Evolutionary conservation across 352 stramenopile genomes (phyloP).

Genomic region (Globisporangium irregulare): DNA sequence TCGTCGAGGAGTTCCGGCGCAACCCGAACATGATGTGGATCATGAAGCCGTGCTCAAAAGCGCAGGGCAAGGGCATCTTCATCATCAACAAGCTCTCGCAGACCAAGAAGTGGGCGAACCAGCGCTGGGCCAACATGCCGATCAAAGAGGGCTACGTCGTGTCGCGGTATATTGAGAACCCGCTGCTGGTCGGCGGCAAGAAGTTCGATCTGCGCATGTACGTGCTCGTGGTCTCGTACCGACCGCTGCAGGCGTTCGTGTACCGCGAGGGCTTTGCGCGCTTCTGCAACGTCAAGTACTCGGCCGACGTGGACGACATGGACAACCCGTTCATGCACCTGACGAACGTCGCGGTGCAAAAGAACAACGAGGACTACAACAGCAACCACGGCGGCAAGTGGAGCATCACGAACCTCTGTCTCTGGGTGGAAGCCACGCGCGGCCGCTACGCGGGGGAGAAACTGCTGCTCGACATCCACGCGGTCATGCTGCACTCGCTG

Average conservation of each 20-base stretch:
- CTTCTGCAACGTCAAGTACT: conserved; percentile 92
- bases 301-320: conserved; percentile 77
- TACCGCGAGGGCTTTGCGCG: conserved; percentile 90
- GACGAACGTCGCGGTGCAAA: conserved; percentile 90
- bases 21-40: conserved; percentile 92
- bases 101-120: conserved; percentile 89
- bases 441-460: conserved; percentile 52
- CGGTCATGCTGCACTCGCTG: conserved; percentile 86
- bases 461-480: conserved; percentile 61
- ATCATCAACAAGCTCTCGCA: conserved; percentile 93
- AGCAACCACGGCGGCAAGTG: conserved; percentile 89
- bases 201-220: conserved; percentile 94
- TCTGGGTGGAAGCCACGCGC: conserved; percentile 80
- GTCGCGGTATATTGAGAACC: conserved; percentile 89
- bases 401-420: conserved; percentile 82
- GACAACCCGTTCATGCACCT: conserved; percentile 91
- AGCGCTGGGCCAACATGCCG: conserved; percentile 58
- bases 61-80: conserved; percentile 92
- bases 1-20: conserved; percentile 88
- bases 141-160: conserved; percentile 88
- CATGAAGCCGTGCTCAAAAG: conserved; percentile 91
- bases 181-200: conserved; percentile 89
- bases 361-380: conserved; percentile 91
- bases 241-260: conserved; percentile 72
- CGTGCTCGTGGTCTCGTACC: conserved; percentile 89